Base-by-base conservation (phyloP, 352 stramenopile species). In the Pythium angustatum region DNA sequence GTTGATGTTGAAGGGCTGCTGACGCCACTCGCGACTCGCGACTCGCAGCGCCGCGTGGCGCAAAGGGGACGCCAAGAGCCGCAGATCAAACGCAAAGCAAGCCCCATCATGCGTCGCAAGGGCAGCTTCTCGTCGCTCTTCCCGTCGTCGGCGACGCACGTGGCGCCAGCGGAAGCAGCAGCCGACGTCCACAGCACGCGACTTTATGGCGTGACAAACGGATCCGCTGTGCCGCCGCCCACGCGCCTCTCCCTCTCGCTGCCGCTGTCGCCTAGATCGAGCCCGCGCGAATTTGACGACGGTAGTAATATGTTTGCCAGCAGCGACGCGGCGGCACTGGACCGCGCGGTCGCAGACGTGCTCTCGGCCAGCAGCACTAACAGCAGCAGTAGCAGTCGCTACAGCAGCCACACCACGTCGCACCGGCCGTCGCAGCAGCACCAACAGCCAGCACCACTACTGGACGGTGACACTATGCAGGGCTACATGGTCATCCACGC, bases 401-500 rank as follows among this genome's bases (percentile, higher is more conserved):
- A n/a, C n/a, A 26, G 5, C 64, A 53, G 50, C 56, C 2, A 58
- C 68, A 28, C 11, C 63, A 3, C 40, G 24, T 21, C 51, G 55
- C 34, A 64, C 61, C 51, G 36, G 31, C 71, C 78, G 10, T 73
- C 77, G 17, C 64, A 83, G 2, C 41, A 47, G 22, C 34, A 7
- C 38, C 22, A n/a, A n/a, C 38, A 19, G 7, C 17, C 38, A 22
- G 40, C 40, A 21, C 7, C 40, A 47, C 19, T 26, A 6, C 5
- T 45, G 15, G 78, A 80, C 22, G 62, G 68, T 15, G 78, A 87
- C 30, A 57, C 48, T 0, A 67, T 88, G 38, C 76, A 87, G 45
- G 77, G 81, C 0, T 65, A 76, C 58, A 89, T 92, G 79, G 65
- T 76, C 0, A 73, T 93, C 48, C 80, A 90, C 55, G 61, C 77